phyloP scores from a whole-genome alignment of 306 rosid species.

The Fagus sylvatica region DNA sequence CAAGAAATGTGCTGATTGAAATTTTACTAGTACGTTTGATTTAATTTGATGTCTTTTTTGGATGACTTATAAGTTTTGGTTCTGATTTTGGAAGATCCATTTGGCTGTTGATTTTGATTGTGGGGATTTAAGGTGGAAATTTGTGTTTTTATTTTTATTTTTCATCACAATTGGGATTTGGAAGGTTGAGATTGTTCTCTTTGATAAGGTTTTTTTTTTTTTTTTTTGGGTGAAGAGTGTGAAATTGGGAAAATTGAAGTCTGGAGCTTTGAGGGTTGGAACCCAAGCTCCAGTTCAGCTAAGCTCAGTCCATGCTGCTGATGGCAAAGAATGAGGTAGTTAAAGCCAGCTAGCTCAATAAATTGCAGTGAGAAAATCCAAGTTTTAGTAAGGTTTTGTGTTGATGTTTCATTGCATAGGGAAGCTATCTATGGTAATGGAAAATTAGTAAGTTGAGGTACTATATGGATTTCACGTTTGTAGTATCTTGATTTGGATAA shows the following conservation, averaged over 20 bases:
- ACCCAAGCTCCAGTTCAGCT: constrained; percentile 98
- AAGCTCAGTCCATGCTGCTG: constrained; percentile 91
- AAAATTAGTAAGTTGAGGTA: constrained; percentile 18
- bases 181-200: background rate
- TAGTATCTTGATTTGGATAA: constrained; percentile 5
- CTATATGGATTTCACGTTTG: background rate
- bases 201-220: too few species aligned
- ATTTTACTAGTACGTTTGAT: too few species aligned
- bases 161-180: background rate
- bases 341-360: background rate
- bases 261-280: constrained; percentile 32
- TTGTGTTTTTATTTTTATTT: background rate
- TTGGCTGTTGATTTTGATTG: background rate
- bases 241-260: constrained; percentile 3
- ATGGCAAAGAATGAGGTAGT: constrained; percentile 69
- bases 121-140: background rate
- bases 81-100: background rate
- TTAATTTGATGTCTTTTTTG: too few species aligned
- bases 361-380: constrained; percentile 9
- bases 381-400: constrained; percentile 12
- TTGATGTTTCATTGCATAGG: constrained; percentile 13
- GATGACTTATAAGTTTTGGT: too few species aligned
- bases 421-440: constrained; percentile 12
- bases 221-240: background rate
- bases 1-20: too few species aligned